Evolutionary conservation across 208 protist species (phyloP), one percentile per base, ranked within the genome.

Genomic region (Acanthamoeba comandoni): DNA sequence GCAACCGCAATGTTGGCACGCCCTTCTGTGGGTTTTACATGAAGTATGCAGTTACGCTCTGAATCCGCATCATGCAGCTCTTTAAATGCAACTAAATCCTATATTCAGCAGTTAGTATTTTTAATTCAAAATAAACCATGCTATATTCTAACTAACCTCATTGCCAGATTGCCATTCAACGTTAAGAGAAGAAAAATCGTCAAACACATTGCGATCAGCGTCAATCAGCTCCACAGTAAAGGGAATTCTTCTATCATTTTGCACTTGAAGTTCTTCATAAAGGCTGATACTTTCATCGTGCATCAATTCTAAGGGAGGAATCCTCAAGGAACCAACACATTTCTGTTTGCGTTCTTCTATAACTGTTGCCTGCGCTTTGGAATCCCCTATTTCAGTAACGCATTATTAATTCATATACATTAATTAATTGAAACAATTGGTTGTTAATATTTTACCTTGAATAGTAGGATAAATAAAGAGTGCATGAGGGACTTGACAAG

Each of bases 251-350:
- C 80, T 55, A 17, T 65, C 55, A 43, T 49, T 49, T 48, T 53
- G 48, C 24, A 70, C 43, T 35, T 60, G 24, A 19, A 71, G 55
- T 39, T 65, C 60, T 26, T 65, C 60, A 24, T 49, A 70, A 39
- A 70, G 15, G 35, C 70, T 65, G 58, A 55, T 88, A 8, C 58
- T 49, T 62, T 88, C 80, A 13, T 49, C 60, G 58, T 57, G 15
- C 53, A 88, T 51, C 80, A 88, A 73, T 62, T 88, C 80, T 22
- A 88, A 53, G 17, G 80, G 60, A 35, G 80, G 80, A 31, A 22
- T 71, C 58, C 70, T 88, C n/a, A 88, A 29, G 17, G 80, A 24
- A n/a, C 60, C 80, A 0, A 71, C 12, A 19, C 80, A 88, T 62
- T 71, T 11, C 35, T 88, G 80, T 51, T 88, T 52, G 75, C 75